Percentiles rank a stretch among this genome's conserved stretches.
These are phyloP conservation scores for Pichia sp. DNA, from an alignment of 1,139 yeast genomes.

Conservation along the genomic window DNA sequence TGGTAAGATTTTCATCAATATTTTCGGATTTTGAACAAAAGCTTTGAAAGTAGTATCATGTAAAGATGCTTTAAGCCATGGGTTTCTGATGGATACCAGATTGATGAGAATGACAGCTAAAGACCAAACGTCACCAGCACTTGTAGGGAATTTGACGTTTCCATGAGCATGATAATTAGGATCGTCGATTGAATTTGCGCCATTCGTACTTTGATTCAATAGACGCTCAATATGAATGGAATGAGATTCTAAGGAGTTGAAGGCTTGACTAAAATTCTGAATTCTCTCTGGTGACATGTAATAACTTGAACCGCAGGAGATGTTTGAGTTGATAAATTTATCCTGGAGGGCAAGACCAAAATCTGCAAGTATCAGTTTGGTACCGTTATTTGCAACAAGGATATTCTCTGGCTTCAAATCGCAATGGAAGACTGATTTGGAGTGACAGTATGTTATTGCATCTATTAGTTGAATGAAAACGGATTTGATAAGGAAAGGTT, in stretches of 20 bases:
- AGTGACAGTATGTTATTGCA: conserved; percentile 65
- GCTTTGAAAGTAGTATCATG: conserved; percentile 53
- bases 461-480: conserved; percentile 72
- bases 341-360: conserved; percentile 76
- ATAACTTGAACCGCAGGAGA: conserved; percentile 81
- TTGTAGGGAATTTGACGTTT: conserved; percentile 47
- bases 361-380: conserved; percentile 63
- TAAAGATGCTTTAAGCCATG: conserved; percentile 80
- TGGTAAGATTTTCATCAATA: conserved; percentile 60
- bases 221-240: conserved; percentile 26
- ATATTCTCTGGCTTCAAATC: conserved; percentile 91
- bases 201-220: conserved; percentile 14
- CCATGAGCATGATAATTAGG: conserved; percentile 29
- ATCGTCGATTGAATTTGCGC: neutral
- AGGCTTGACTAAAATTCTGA: conserved; percentile 33
- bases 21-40: conserved; percentile 41
- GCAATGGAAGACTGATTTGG: conserved; percentile 68
- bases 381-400: conserved; percentile 56
- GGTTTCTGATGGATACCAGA: conserved; percentile 77
- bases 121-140: conserved; percentile 85
- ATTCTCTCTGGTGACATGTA: conserved; percentile 93
- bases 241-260: conserved; percentile 24
- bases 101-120: conserved; percentile 76
- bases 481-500: conserved; percentile 52
- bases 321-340: conserved; percentile 54